phyloP scores from a whole-genome alignment of 2,329 filamentous ascomycete species.

The Sclerotinia glacialis region DNA sequence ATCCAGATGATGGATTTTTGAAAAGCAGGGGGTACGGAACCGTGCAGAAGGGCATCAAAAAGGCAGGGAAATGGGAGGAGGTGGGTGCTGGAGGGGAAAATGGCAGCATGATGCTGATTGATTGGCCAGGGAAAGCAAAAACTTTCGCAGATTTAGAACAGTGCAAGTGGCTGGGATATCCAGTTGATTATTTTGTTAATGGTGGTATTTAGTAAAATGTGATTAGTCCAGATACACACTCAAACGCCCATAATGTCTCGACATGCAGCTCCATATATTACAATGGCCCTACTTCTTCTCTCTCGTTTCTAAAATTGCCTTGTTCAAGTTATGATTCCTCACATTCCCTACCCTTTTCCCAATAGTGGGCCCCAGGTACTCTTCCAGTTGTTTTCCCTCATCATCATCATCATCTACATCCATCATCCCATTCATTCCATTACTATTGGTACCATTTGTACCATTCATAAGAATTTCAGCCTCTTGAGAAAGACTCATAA shows the following conservation, averaged over 20 bases:
- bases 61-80: slow-evolving; percentile 37
- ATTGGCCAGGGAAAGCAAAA: slow-evolving; percentile 45
- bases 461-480: slow-evolving; percentile 25
- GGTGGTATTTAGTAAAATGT: slow-evolving; percentile 20
- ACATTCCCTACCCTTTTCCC: slow-evolving; percentile 33
- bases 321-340: slow-evolving; percentile 35
- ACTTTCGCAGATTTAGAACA: slow-evolving; percentile 48
- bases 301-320: slow-evolving; percentile 31
- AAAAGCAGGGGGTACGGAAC: slow-evolving; percentile 45
- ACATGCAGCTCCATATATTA: not conserved
- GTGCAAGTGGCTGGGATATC: slow-evolving; percentile 47
- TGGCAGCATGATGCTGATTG: slow-evolving; percentile 45
- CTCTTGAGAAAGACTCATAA: slow-evolving; percentile 52
- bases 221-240: not conserved
- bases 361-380: slow-evolving; percentile 37
- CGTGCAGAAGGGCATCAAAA: slow-evolving; percentile 22
- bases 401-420: slow-evolving; percentile 19
- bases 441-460: slow-evolving; percentile 29
- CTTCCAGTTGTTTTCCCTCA: slow-evolving; percentile 32
- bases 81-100: slow-evolving; percentile 41
- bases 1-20: slow-evolving; percentile 45
- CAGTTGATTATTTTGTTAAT: slow-evolving; percentile 44
- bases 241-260: slow-evolving; percentile 10
- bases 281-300: slow-evolving; percentile 13
- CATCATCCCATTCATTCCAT: slow-evolving; percentile 11